A percentile compares a stretch with the other conserved stretches of the same genome.
phyloP scores from a whole-genome alignment of 2,329 filamentous ascomycete species.

The Aspergillus hiratsukae region DNA sequence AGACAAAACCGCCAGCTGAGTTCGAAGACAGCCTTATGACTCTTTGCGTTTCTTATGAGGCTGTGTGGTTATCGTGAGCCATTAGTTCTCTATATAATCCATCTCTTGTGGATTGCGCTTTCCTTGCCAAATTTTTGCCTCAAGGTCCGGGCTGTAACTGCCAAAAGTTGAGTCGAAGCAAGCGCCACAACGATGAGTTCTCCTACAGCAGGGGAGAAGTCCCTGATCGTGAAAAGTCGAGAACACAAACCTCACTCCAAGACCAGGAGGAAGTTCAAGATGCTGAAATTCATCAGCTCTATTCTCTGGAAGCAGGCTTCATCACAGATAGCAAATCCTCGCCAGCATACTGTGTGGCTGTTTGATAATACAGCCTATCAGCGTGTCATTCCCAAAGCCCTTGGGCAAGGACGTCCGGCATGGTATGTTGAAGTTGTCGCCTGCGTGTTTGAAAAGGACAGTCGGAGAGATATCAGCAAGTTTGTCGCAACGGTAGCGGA shows the following conservation, averaged over 20 bases:
- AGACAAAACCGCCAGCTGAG: neutral
- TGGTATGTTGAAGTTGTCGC: slow-evolving; percentile 84
- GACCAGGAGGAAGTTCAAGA: slow-evolving; percentile 5
- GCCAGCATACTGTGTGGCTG: slow-evolving; percentile 77
- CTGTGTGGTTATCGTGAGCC: neutral
- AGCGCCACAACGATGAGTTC: neutral
- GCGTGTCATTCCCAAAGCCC: slow-evolving; percentile 31
- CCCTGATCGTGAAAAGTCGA: neutral
- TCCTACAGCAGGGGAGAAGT: neutral
- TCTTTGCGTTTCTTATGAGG: neutral
- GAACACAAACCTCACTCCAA: slow-evolving; percentile 3
- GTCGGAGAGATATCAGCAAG: slow-evolving; percentile 62
- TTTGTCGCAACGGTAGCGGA: slow-evolving; percentile 67
- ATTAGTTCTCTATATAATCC: neutral
- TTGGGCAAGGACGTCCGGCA: slow-evolving; percentile 26
- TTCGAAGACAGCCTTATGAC: neutral
- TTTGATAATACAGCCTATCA: slow-evolving; percentile 84
- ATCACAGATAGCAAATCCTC: slow-evolving; percentile 54
- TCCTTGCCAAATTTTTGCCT: neutral
- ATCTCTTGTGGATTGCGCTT: neutral
- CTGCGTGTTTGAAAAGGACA: slow-evolving; percentile 71
- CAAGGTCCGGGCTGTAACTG: neutral
- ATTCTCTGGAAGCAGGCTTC: slow-evolving; percentile 51
- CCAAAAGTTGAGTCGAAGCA: neutral
- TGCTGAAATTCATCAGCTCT: slow-evolving; percentile 24